These are phyloP conservation scores for Trichoderma oligosporum DNA, from an alignment of 2,329 filamentous ascomycete species.

Conservation along the genomic window DNA sequence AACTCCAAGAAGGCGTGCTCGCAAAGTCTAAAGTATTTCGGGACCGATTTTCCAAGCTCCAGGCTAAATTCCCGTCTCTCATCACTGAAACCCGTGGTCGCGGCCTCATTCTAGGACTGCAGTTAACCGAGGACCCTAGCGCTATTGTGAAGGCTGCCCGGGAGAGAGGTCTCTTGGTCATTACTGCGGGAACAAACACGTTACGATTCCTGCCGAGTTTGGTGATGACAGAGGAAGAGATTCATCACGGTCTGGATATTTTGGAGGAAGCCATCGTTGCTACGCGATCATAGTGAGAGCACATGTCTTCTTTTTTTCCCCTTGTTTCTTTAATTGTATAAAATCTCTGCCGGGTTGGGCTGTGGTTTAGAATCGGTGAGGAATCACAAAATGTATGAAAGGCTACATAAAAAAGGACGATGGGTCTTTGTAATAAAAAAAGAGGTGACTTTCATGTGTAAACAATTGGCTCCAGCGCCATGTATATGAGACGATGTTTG, in stretches of 20 bases:
- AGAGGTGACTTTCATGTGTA: too few species aligned
- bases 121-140: constrained; percentile 69
- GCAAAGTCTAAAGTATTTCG: constrained; percentile 57
- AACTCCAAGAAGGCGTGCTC: constrained; percentile 65
- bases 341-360: neutral
- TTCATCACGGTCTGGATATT: constrained; percentile 71
- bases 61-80: constrained; percentile 57
- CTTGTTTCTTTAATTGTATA: neutral
- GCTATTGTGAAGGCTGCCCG: constrained; percentile 79
- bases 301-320: neutral
- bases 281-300: constrained; percentile 30
- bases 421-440: too few species aligned
- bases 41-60: constrained; percentile 46
- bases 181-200: constrained; percentile 90
- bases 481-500: too few species aligned
- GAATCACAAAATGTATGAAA: constrained; percentile 8
- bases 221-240: constrained; percentile 75
- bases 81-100: constrained; percentile 76
- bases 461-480: too few species aligned
- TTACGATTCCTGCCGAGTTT: constrained; percentile 87
- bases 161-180: constrained; percentile 82
- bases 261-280: constrained; percentile 62
- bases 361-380: neutral
- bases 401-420: neutral
- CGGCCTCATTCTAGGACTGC: constrained; percentile 82